Base-by-base conservation (phyloP, 2,329 filamentous ascomycete species). In the Cladosporium oxysporum region DNA sequence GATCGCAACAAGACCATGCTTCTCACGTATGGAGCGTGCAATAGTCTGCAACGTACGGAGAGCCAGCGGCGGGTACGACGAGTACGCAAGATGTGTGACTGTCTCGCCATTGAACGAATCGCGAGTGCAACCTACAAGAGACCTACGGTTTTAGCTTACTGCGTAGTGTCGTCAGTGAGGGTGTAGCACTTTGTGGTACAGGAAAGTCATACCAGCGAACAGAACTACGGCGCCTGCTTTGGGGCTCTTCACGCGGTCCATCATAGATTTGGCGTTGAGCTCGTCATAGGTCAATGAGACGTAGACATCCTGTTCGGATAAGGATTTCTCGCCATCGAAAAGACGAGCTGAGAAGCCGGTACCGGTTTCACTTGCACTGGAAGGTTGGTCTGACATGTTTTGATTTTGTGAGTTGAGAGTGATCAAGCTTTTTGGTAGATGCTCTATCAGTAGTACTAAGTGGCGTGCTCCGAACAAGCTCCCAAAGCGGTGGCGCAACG, bases 51-150 rank as follows among this genome's bases (percentile, higher is more conserved):
- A 88, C 1, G 89, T 90, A 44, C 84, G 82, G 7, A 94, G 83
- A 18, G 91, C 91, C 12, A 89, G 84, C 2, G 88, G 86, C 14
- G 83, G 80, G 78, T 96, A 96, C 10, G 91, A 87, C 21, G 87
- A 87, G 79, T 96, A 96, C 62, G 89, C 83, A 1, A 96, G 87
- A 62, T 90, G 87, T 37, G 87, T 87, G 66, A 96, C 91, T n/a
- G 88, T 82, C 67, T 90, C 89, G 66, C 85, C 83, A 62, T 81
- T 83, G 78, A 95, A 95, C 72, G 83, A 88, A 79, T 94, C 89
- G 66, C 92, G 84, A 2, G 92, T 96, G 58, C 71, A 72, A 68
- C 75, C 74, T 76, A 68, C 41, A 65, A 44, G 52, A 21, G 37
- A 64, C 35, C 71, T 76, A 76, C 60, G 71, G 67, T 55, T 75